Evolutionary conservation across 495 filamentous ascomycete species (phyloP), one percentile per base, ranked within the genome.

Genomic region (Hypoxylon lenormandii): DNA sequence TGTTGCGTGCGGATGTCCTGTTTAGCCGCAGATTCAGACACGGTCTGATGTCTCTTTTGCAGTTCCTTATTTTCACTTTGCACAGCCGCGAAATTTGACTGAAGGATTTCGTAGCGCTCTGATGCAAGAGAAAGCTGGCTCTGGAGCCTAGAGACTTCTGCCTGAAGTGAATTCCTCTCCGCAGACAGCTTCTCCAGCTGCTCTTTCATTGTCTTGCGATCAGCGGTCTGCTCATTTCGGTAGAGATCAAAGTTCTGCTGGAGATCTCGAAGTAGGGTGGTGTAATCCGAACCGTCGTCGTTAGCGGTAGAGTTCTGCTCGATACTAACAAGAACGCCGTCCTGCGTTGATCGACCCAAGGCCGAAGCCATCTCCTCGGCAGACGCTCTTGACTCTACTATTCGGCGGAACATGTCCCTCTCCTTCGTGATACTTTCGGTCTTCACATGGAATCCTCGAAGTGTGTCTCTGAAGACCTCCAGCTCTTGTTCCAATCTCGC

Each of bases 341-440:
- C 78, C 53, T 82, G 81, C 15, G 87, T 78, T 26, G 90, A 90
- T 40, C 89, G 85, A 15, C 88, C 91, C 63, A 95, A 87, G 2
- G 85, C 81, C 21, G 86, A 88, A 18, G 82, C 80, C 49, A 85
- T 78, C 72, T 95, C 91, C 4, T 83, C 80, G 5, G 84, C 78
- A 13, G 81, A 77, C 8, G 83, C 84, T 28, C 88, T 81, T 68
- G 92, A 90, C 60, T 92, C 88, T 12, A 97, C 86, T 87, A 97
- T 95, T 40, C 92, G 92, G 26, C 93, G 87, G 88, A 97, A 97
- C 85, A 97, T 97, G 72, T 99, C 94, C 33, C 95, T 88, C 80
- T 99, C 95, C 74, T 92, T 92, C 49, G 94, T 91, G 69, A 96
- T 96, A 77, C 92, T 96, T 81, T 97, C 90, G 28, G 91, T 90